phyloP scores from a whole-genome alignment of 176 grass and related monocot species.

The Ampelocalamus luodianensis region DNA sequence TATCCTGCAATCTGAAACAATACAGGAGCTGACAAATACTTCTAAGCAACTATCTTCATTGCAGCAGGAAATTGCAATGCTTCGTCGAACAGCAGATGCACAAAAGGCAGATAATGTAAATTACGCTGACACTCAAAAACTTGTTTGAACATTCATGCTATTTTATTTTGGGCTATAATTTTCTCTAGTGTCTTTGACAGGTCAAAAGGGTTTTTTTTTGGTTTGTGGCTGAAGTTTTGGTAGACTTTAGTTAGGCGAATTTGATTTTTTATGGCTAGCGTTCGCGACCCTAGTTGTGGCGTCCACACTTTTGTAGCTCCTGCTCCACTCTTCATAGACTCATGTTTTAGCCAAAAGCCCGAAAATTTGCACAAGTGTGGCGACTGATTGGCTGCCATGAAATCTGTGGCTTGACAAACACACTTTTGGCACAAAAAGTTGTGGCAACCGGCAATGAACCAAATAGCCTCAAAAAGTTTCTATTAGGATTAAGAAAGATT shows the following conservation, averaged over 20 bases:
- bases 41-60: constrained; percentile 87
- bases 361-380: background rate
- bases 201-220: background rate
- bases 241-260: constrained; percentile 1
- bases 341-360: background rate
- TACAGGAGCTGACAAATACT: constrained; percentile 94
- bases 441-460: background rate
- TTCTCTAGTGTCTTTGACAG: constrained; percentile 33
- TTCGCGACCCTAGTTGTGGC: background rate
- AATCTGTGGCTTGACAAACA: background rate
- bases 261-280: background rate
- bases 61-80: constrained; percentile 72
- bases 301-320: background rate
- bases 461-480: background rate
- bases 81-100: constrained; percentile 75
- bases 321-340: background rate
- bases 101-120: constrained; percentile 89
- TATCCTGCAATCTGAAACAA: constrained; percentile 94
- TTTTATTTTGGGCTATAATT: constrained; percentile 15
- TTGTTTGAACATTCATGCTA: background rate
- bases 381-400: background rate
- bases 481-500: too few species aligned
- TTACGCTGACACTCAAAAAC: background rate
- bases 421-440: constrained; percentile 1
- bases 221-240: background rate